Conservation (phyloP, 1,139 yeast genomes). For the Lodderomyces orthopsilosis region DNA sequence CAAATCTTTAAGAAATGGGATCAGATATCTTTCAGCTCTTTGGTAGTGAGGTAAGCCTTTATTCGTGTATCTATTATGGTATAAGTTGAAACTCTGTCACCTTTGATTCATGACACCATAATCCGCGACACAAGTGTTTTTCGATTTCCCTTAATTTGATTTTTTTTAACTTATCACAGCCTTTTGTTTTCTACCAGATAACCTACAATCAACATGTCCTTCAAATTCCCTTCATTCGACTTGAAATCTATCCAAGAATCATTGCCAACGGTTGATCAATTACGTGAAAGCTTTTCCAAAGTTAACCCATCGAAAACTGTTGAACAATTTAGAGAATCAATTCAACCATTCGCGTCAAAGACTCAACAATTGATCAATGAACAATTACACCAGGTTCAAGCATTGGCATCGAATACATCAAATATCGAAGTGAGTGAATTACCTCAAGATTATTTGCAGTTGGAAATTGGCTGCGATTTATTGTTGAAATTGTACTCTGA, state of each 20-base stretch:
- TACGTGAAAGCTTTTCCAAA: conserved; percentile 37
- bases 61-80: too few relatives aligned
- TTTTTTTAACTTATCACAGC: too few relatives aligned
- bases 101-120: too few relatives aligned
- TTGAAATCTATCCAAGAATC: conserved; percentile 49
- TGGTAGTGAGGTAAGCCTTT: too few relatives aligned
- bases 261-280: conserved; percentile 39
- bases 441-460: conserved; percentile 66
- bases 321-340: conserved; percentile 39
- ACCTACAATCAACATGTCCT: conserved; percentile 35
- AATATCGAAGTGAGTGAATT: conserved; percentile 55
- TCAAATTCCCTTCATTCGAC: conserved; percentile 48
- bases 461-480: conserved; percentile 66
- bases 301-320: conserved; percentile 39
- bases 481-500: conserved; percentile 59
- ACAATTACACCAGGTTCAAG: conserved; percentile 46
- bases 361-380: conserved; percentile 37
- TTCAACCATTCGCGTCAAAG: conserved; percentile 44
- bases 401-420: conserved; percentile 29
- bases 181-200: background rate
- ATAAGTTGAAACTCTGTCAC: too few relatives aligned
- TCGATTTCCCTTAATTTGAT: too few relatives aligned
- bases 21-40: too few relatives aligned
- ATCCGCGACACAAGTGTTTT: too few relatives aligned
- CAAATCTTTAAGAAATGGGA: too few relatives aligned